These are phyloP conservation scores for Penicillium sp. DNA, from an alignment of 2,329 filamentous ascomycete genomes.

Conservation along the genomic window DNA sequence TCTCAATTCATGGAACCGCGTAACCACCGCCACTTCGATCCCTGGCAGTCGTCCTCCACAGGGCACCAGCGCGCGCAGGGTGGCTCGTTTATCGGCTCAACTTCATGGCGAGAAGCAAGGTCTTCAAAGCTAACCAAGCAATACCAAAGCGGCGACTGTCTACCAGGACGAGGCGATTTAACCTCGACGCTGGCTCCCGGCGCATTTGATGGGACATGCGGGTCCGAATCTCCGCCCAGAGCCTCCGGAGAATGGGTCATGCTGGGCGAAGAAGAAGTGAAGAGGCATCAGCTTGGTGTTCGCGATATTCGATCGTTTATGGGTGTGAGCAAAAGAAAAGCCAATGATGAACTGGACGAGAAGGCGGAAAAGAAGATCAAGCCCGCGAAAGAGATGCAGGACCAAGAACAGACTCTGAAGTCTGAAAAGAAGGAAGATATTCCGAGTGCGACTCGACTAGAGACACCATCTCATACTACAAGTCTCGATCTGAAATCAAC, in stretches of 20 bases:
- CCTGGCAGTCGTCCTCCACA: conserved; percentile 67
- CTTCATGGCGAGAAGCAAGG: conserved; percentile 72
- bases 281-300: conserved; percentile 30
- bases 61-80: conserved; percentile 81
- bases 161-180: neutral
- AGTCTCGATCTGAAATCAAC: conserved; percentile 18
- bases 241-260: conserved; percentile 53
- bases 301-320: conserved; percentile 51
- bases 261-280: conserved; percentile 32
- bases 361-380: conserved; percentile 16
- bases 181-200: neutral
- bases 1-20: conserved; percentile 4
- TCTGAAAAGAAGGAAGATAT: neutral
- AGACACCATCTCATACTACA: neutral
- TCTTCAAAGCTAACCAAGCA: conserved; percentile 70
- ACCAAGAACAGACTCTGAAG: neutral
- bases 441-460: neutral
- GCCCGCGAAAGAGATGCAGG: neutral
- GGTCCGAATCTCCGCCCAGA: neutral
- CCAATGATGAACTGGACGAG: conserved; percentile 29
- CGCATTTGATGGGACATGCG: conserved; percentile 19
- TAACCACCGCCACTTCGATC: conserved; percentile 41
- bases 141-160: conserved; percentile 64
- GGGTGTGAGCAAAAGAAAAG: conserved; percentile 48
- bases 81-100: conserved; percentile 61